These are phyloP conservation scores for Rhodocollybia butyracea DNA, from an alignment of 768 basidiomycete species.

Conservation along the genomic window DNA sequence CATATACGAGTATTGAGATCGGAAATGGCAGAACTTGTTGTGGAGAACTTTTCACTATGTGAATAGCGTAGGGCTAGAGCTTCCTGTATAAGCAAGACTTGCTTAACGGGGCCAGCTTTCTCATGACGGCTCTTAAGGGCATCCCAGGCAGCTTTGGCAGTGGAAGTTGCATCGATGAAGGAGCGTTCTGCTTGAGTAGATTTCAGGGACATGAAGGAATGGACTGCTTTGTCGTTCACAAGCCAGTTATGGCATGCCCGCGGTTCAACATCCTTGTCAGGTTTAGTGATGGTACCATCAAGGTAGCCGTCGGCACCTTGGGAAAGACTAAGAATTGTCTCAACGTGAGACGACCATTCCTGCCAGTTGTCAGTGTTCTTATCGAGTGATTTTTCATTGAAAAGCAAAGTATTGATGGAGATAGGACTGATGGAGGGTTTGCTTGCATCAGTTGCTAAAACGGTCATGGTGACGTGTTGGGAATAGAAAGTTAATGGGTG, in stretches of 20 bases:
- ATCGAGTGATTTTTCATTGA: background rate
- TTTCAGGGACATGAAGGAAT: background rate
- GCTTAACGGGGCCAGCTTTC: constrained; percentile 14
- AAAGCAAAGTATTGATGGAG: background rate
- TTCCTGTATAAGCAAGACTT: constrained; percentile 17
- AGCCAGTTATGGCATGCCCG: background rate
- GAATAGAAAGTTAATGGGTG: no score
- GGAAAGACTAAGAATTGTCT: background rate
- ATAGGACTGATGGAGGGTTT: background rate
- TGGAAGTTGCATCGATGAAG: background rate
- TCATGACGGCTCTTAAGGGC: constrained; percentile 12
- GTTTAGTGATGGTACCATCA: background rate
- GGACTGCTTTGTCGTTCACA: background rate
- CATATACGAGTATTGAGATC: constrained; percentile 14
- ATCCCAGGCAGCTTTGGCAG: constrained; percentile 8
- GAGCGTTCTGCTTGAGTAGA: background rate
- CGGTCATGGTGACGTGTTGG: no score
- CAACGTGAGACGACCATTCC: background rate
- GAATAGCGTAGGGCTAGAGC: constrained; percentile 10
- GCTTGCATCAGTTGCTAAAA: background rate
- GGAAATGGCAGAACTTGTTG: background rate
- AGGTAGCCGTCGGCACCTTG: background rate
- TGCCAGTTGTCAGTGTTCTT: background rate
- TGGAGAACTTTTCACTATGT: background rate
- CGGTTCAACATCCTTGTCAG: background rate